Conservation (phyloP, 73 alveolate genomes). For the Stentor roeselii region DNA sequence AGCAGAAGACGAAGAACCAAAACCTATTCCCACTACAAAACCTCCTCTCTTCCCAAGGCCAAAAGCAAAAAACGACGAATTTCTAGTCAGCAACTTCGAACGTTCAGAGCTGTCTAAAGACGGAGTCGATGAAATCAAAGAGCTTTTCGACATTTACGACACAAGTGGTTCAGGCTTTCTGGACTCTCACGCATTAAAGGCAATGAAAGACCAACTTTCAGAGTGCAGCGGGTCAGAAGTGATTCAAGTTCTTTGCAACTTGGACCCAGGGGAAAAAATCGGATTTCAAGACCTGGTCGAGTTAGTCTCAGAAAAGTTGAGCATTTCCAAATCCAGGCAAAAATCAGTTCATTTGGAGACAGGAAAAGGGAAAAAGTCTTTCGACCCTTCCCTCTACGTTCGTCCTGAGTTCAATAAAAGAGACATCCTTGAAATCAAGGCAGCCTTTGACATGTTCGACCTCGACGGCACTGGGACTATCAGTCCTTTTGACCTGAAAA, state of each 20-base stretch:
- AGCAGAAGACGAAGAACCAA: neutral
- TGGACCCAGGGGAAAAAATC: neutral
- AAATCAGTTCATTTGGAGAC: neutral
- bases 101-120: neutral
- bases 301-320: neutral
- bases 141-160: neutral
- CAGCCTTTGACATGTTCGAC: conserved; percentile 96
- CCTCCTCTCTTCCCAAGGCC: neutral
- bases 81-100: neutral
- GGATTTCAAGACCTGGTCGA: neutral
- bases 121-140: neutral
- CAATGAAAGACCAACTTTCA: neutral
- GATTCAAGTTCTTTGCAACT: neutral
- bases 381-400: neutral
- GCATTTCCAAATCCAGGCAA: neutral
- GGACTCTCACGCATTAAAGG: neutral
- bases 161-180: conserved; percentile 5
- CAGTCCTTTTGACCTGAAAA: conserved; percentile 97
- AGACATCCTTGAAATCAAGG: conserved; percentile 71
- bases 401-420: neutral
- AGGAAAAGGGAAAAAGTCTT: neutral
- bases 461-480: conserved; percentile 96
- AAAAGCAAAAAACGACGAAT: neutral
- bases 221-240: neutral
- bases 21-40: neutral